Evolutionary conservation across 2,329 filamentous ascomycete species (phyloP), one percentile per base, ranked within the genome.

Genomic region (Calonectria naviculata): DNA sequence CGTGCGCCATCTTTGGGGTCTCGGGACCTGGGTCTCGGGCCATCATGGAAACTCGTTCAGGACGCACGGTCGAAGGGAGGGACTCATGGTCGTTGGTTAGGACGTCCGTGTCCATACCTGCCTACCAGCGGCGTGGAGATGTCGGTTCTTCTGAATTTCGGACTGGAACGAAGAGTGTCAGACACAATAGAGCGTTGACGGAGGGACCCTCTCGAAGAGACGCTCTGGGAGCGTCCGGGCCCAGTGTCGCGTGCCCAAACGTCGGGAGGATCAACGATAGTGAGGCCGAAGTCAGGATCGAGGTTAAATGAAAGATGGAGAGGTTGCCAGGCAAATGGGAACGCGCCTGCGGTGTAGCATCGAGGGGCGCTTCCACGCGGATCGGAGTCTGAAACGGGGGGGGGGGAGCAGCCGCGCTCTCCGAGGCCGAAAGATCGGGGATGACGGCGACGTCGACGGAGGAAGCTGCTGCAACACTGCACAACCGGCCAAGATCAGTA

Each of bases 1-100:
- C 93, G 80, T 89, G 88, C 24, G 81, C 75, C 80, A 83, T 83
- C 71, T 80, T 84, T n/a, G 82, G 81, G 52, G 81, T 82, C 75
- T 80, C 80, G 46, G 75, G 74, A 61, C 36, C 74, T 69, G 71
- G 65, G 68, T 81, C 77, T 71, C 75, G 75, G 58, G 69, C 71
- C 69, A 70, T 78, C 74, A 70, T 74, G 71, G 76, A 74, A 69
- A 46, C 64, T 74, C 65, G 71, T 71, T 71, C 73, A 60, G 72
- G 52, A 64, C 75, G 65, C 65, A 70, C 65, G 58, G 76, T 58
- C 46, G 73, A 75, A 76, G 78, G 76, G 74, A 78, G 71, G 71
- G 74, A 70, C 67, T 78, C 80, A 78, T 79, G 76, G 71, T 75
- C 72, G 70, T 66, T 74, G 47, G 70, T 76, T 65, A 69, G 74